Conservation (phyloP, 2,329 filamentous ascomycete species). For the Sarocladiaceae sp. region DNA sequence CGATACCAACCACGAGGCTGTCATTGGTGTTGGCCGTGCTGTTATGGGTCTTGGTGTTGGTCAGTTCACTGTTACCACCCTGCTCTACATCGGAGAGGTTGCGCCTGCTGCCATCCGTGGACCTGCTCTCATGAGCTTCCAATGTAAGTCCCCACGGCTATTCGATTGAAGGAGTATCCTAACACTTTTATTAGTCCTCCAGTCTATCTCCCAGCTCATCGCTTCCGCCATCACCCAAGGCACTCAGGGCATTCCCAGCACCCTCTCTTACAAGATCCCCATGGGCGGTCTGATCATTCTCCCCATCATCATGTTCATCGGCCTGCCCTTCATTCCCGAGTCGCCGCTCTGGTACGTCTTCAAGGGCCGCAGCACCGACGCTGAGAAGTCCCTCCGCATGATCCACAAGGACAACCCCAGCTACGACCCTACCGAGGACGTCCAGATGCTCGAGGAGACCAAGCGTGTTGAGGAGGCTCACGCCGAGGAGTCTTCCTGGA, state of each 20-base stretch:
- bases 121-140: conserved; percentile 27
- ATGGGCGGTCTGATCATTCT: conserved; percentile 23
- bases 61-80: conserved; percentile 19
- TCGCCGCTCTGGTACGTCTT: conserved; percentile 26
- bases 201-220: conserved; percentile 25
- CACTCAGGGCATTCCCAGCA: conserved; percentile 18
- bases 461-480: conserved; percentile 20
- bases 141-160: conserved; percentile 14
- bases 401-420: conserved; percentile 26
- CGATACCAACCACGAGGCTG: conserved; percentile 15
- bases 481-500: conserved; percentile 30
- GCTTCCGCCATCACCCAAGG: conserved; percentile 24
- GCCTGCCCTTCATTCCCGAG: conserved; percentile 21
- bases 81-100: conserved; percentile 22
- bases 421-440: conserved; percentile 22
- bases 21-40: conserved; percentile 18
- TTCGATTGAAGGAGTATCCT: neutral
- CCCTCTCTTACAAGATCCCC: conserved; percentile 21
- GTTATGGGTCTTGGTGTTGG: conserved; percentile 19
- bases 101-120: conserved; percentile 22
- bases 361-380: conserved; percentile 22
- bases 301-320: conserved; percentile 18
- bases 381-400: conserved; percentile 24
- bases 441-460: conserved; percentile 18
- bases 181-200: conserved; percentile 17